Conservation (phyloP, 495 filamentous ascomycete species). For the Glonium stellatum region DNA sequence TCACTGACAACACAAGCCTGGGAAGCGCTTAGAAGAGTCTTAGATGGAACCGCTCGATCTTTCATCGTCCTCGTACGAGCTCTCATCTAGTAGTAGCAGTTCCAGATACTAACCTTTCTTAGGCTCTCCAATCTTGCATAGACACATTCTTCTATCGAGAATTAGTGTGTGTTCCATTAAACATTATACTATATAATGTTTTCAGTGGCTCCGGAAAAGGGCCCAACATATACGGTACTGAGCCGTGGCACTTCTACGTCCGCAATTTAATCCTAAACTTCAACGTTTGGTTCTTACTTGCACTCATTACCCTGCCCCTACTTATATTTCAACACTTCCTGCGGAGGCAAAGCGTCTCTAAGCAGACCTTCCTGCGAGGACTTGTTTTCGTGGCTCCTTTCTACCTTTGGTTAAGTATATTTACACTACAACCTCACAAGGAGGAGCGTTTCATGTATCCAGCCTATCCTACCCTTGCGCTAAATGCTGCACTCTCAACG, state of each 20-base stretch:
- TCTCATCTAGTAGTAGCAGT: neutral
- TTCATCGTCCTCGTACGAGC: constrained; percentile 62
- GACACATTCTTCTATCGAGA: constrained; percentile 80
- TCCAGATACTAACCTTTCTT: constrained; percentile 25
- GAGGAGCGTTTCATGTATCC: constrained; percentile 99
- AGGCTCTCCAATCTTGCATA: constrained; percentile 55
- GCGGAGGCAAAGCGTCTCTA: constrained; percentile 29
- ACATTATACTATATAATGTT: constrained; percentile 94
- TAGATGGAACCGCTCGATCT: constrained; percentile 61
- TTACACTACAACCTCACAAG: constrained; percentile 90
- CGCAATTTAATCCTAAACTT: constrained; percentile 91
- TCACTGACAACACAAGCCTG: constrained; percentile 50
- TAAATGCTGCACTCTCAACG: constrained; percentile 81
- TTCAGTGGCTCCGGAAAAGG: constrained; percentile 70
- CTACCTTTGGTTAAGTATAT: constrained; percentile 91
- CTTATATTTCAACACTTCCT: constrained; percentile 46
- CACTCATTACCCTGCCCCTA: constrained; percentile 63
- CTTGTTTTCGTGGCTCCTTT: constrained; percentile 73
- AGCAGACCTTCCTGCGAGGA: constrained; percentile 54
- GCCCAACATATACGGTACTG: constrained; percentile 90
- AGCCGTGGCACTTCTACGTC: constrained; percentile 95
- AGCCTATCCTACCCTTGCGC: constrained; percentile 82
- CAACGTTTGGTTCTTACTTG: constrained; percentile 85
- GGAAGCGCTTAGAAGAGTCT: constrained; percentile 49
- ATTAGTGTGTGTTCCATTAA: constrained; percentile 71